Conservation (phyloP, 164 flowering plant genomes). For the Warburgia ugandensis region DNA sequence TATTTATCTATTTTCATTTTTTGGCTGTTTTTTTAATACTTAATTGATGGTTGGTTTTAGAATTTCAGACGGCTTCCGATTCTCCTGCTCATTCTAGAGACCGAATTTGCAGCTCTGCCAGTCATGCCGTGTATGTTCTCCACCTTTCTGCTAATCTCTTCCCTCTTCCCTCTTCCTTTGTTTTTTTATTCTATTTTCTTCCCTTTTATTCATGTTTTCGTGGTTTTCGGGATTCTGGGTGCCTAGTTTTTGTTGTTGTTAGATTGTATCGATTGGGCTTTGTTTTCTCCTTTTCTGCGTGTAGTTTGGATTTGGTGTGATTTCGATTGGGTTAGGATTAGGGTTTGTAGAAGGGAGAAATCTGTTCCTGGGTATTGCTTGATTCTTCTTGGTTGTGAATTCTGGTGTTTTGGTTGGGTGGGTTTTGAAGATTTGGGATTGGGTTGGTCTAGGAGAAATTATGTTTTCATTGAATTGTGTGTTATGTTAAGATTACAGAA, state of each 20-base stretch:
- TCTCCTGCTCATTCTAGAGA: constrained; percentile 2
- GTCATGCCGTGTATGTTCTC: background rate
- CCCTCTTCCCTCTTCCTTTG: background rate
- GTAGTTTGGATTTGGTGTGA: background rate
- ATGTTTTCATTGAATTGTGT: background rate
- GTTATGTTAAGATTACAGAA: background rate
- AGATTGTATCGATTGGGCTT: background rate
- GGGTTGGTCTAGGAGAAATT: background rate
- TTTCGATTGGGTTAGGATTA: background rate
- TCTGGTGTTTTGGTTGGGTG: background rate
- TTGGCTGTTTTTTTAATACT: background rate
- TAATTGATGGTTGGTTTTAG: constrained; percentile 5
- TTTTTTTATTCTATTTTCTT: background rate
- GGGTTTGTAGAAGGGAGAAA: too few relatives aligned
- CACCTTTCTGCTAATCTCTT: too few relatives aligned
- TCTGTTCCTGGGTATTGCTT: too few relatives aligned
- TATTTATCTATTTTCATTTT: background rate
- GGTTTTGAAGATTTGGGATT: background rate
- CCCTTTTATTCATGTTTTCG: background rate
- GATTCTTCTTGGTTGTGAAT: background rate
- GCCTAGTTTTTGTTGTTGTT: background rate
- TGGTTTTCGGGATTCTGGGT: background rate
- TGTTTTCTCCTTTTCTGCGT: background rate
- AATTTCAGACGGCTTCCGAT: background rate
- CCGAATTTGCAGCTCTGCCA: constrained; percentile 7